These are phyloP conservation scores for Lipomyces spencermartinsiae DNA, from an alignment of 805 yeast species.

Conservation along the genomic window DNA sequence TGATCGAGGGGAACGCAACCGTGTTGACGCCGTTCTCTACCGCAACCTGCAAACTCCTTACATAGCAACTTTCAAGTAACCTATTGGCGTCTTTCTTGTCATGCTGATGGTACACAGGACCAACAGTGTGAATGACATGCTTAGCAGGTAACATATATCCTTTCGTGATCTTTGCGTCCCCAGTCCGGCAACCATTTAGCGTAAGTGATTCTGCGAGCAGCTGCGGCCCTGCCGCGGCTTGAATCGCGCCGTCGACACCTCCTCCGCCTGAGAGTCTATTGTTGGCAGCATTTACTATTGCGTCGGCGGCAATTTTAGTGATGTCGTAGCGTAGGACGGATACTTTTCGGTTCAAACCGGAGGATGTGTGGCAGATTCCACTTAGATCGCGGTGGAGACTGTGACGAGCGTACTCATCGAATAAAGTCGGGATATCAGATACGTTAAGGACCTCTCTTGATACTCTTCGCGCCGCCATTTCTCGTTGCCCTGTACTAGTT, in stretches of 20 bases:
- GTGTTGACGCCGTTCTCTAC: conserved; percentile 20
- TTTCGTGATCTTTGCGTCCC: conserved; percentile 35
- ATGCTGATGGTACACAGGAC: conserved; percentile 26
- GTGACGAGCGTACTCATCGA: conserved; percentile 13
- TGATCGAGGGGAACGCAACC: conserved; percentile 36
- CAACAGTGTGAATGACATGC: conserved; percentile 32
- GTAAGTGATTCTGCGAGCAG: conserved; percentile 22
- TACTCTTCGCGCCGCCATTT: neutral
- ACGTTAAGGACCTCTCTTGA: neutral
- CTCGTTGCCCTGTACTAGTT: neutral
- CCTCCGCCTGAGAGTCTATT: conserved; percentile 26
- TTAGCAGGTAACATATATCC: conserved; percentile 24
- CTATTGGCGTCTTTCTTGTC: conserved; percentile 1
- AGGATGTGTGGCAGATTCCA: neutral
- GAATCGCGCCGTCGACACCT: conserved; percentile 38
- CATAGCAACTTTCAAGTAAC: conserved; percentile 27
- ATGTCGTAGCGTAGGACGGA: conserved; percentile 27
- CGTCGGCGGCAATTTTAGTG: conserved; percentile 29
- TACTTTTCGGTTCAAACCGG: conserved; percentile 21
- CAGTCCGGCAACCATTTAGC: conserved; percentile 33
- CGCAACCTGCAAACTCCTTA: conserved; percentile 21
- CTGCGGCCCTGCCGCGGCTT: conserved; percentile 31
- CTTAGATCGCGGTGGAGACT: neutral
- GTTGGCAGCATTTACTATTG: conserved; percentile 38
- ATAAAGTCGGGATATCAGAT: conserved; percentile 19